Percentiles rank a stretch among this genome's conserved stretches.
Conservation (phyloP, 108 stramenopile genomes). For the Cyclotella atomus region DNA sequence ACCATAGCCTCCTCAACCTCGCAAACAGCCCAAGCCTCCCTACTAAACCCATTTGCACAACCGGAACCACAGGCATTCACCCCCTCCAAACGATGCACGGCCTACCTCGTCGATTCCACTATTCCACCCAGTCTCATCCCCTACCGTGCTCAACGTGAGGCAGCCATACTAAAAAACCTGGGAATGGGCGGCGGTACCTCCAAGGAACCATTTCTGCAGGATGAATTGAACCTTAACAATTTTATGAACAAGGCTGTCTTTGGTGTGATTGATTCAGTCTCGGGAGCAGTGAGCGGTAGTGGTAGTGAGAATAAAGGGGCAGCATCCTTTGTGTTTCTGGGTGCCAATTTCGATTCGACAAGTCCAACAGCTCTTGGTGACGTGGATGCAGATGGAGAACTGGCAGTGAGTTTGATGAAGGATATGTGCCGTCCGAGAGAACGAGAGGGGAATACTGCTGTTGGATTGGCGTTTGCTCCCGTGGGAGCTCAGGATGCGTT, state of each 20-base stretch:
- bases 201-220: conserved; percentile 63
- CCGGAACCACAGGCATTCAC: neutral
- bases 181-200: conserved; percentile 74
- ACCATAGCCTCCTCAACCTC: neutral
- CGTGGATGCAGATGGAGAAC: conserved; percentile 48
- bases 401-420: conserved; percentile 55
- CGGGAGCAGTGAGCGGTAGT: neutral
- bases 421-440: conserved; percentile 52
- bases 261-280: conserved; percentile 58
- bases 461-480: conserved; percentile 71
- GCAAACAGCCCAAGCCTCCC: neutral
- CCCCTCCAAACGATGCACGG: conserved; percentile 14
- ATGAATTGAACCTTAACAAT: conserved; percentile 79
- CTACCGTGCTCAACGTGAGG: conserved; percentile 54
- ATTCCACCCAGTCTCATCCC: conserved; percentile 82
- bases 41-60: neutral
- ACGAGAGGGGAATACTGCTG: conserved; percentile 51
- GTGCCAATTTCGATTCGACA: conserved; percentile 41
- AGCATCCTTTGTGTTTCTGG: conserved; percentile 76
- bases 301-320: conserved; percentile 30
- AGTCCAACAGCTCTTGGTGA: conserved; percentile 28
- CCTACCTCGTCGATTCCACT: conserved; percentile 83
- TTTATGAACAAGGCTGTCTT: conserved; percentile 82
- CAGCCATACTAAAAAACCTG: conserved; percentile 57
- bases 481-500: conserved; percentile 56